Evolutionary conservation across 1,284 basidiomycete genomes (phyloP).

Genomic region (Ceratobasidium sp.): DNA sequence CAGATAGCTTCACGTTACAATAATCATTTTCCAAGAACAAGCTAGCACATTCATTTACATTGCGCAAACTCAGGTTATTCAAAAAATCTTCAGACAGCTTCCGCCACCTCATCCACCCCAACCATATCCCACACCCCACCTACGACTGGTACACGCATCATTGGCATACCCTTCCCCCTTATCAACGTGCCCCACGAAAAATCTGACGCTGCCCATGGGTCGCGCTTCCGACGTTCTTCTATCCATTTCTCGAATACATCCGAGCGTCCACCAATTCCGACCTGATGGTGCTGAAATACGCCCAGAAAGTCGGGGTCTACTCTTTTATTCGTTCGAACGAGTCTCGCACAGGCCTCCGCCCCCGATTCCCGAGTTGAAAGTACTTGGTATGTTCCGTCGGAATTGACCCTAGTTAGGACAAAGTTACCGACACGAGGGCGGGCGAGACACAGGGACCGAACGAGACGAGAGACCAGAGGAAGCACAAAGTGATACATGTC

Average conservation of each 20-base stretch:
- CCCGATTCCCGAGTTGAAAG: background rate
- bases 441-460: conserved; percentile 15
- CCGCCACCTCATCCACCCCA: background rate
- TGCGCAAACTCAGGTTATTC: too few species aligned
- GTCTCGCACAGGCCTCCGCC: background rate
- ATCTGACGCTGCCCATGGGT: too few species aligned
- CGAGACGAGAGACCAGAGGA: background rate
- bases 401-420: background rate
- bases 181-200: background rate
- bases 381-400: background rate
- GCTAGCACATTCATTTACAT: too few species aligned
- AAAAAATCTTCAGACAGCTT: too few species aligned
- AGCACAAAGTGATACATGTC: background rate
- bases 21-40: too few species aligned
- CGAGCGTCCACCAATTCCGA: background rate
- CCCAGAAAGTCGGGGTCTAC: background rate
- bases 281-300: background rate
- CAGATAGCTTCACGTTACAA: too few species aligned
- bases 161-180: background rate
- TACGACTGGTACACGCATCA: background rate
- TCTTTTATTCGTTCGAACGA: background rate
- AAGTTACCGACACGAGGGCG: conserved; percentile 14
- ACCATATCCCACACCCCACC: background rate
- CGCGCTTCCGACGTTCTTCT: background rate
- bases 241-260: background rate